Evolutionary conservation across 495 filamentous ascomycete species (phyloP).

Genomic region (Hypoxylon fragiforme): DNA sequence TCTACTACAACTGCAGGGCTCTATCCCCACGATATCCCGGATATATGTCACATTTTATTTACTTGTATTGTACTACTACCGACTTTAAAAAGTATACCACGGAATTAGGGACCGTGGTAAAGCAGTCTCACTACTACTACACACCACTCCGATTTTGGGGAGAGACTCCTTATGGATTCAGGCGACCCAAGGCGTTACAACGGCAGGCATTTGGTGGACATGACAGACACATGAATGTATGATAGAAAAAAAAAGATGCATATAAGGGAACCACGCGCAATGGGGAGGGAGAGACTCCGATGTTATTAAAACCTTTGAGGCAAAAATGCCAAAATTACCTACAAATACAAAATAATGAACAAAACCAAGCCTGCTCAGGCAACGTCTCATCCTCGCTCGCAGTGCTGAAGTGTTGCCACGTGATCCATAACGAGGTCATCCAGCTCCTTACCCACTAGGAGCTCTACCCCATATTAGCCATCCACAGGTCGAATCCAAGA

Average conservation of each 20-base stretch:
- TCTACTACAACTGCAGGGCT: constrained; percentile 7
- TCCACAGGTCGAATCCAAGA: too few species aligned
- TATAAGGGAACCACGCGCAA: too few species aligned
- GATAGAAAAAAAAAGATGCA: constrained; percentile 38
- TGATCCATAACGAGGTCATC: too few species aligned
- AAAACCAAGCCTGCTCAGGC: not conserved
- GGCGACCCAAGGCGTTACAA: constrained; percentile 29
- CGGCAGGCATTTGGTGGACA: constrained; percentile 20
- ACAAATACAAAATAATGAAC: constrained; percentile 12
- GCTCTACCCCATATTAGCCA: too few species aligned
- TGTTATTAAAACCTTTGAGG: constrained; percentile 27
- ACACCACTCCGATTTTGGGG: constrained; percentile 37
- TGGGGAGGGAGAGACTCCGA: constrained; percentile 19
- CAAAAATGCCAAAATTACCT: constrained; percentile 12
- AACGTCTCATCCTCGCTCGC: too few species aligned
- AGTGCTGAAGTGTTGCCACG: too few species aligned
- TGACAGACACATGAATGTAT: constrained; percentile 40
- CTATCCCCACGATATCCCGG: constrained; percentile 26
- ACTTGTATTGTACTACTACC: too few species aligned
- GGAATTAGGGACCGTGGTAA: constrained; percentile 16
- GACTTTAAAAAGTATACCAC: constrained; percentile 14
- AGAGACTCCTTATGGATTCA: constrained; percentile 27
- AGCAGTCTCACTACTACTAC: constrained; percentile 24
- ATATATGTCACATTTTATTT: constrained; percentile 33
- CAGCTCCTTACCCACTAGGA: too few species aligned